Conservation (phyloP, 768 basidiomycete genomes). For the Mycena haematopus region DNA sequence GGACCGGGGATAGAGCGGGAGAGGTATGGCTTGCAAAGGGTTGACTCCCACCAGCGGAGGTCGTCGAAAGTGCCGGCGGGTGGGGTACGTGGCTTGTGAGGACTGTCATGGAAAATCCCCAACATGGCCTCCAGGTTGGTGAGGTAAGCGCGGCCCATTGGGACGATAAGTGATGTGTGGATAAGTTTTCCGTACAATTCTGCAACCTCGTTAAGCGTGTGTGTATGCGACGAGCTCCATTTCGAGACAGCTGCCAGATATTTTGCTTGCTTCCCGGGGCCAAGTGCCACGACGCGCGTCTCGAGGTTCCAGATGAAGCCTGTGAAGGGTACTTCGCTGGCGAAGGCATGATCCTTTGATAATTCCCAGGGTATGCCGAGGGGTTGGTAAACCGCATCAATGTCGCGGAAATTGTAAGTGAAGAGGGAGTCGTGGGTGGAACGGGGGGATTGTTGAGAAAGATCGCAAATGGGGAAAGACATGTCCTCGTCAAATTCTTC, state of each 20-base stretch:
- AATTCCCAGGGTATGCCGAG: conserved; percentile 34
- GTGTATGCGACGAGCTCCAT: conserved; percentile 18
- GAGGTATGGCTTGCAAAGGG: neutral
- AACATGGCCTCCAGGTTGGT: conserved; percentile 47
- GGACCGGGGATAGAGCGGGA: conserved; percentile 32
- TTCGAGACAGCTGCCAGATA: conserved; percentile 21
- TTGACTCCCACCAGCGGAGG: conserved; percentile 41
- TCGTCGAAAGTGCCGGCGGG: conserved; percentile 42
- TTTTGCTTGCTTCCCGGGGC: neutral
- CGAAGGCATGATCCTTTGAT: conserved; percentile 32
- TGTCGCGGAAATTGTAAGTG: conserved; percentile 33
- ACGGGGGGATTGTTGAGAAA: conserved; percentile 24
- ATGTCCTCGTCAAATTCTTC: conserved; percentile 30
- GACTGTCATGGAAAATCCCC: conserved; percentile 32
- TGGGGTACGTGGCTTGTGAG: conserved; percentile 39
- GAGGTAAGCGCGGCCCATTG: conserved; percentile 45
- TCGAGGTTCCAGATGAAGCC: conserved; percentile 35
- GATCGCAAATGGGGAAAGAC: conserved; percentile 26
- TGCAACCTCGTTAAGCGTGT: conserved; percentile 41
- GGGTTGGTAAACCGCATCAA: conserved; percentile 25
- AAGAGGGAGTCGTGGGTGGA: neutral
- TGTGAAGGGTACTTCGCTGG: conserved; percentile 19
- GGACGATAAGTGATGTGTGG: conserved; percentile 33
- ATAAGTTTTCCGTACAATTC: conserved; percentile 48
- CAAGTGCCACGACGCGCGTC: neutral